phyloP scores from a whole-genome alignment of 2,329 filamentous ascomycete genomes.

The Cytospora piceae region DNA sequence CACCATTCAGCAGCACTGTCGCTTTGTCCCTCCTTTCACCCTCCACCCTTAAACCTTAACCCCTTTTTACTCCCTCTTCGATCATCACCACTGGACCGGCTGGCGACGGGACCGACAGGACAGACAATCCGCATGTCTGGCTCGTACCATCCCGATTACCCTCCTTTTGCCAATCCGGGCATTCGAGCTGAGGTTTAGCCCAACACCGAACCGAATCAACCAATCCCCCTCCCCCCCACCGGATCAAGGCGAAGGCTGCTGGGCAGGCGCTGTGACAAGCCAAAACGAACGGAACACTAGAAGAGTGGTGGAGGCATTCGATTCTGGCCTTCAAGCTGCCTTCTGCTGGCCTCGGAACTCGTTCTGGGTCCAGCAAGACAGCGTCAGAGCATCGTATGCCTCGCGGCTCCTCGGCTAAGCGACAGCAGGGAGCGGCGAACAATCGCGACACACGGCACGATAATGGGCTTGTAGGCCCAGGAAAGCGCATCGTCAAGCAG shows the following conservation, averaged over 20 bases:
- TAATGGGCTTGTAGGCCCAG: conserved; percentile 81
- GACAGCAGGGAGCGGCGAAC: conserved; percentile 64
- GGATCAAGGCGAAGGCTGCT: conserved; percentile 22
- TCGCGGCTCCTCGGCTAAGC: conserved; percentile 63
- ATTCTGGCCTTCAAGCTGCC: conserved; percentile 24
- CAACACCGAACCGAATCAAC: background rate
- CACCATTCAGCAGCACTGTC: conserved; percentile 13
- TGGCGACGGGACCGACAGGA: conserved; percentile 30
- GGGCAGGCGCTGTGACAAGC: conserved; percentile 32
- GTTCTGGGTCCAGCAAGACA: conserved; percentile 49
- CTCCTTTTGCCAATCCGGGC: conserved; percentile 25
- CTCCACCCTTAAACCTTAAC: background rate
- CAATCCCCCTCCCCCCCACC: background rate
- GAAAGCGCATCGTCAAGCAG: conserved; percentile 59
- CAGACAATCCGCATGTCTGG: conserved; percentile 29
- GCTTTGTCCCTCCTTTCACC: conserved; percentile 19
- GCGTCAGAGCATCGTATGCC: conserved; percentile 55
- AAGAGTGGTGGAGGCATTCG: conserved; percentile 1
- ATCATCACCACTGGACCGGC: conserved; percentile 27
- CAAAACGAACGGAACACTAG: conserved; percentile 12
- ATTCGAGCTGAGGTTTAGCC: conserved; percentile 13
- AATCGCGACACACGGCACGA: conserved; percentile 79
- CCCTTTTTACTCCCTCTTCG: conserved; percentile 14
- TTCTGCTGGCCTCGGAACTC: conserved; percentile 49
- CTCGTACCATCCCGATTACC: conserved; percentile 24